A percentile compares a stretch with the other conserved stretches of the same genome.
Evolutionary conservation across 192 early-diverging fungal genomes (phyloP).

Genomic region (Coemansia sp.): DNA sequence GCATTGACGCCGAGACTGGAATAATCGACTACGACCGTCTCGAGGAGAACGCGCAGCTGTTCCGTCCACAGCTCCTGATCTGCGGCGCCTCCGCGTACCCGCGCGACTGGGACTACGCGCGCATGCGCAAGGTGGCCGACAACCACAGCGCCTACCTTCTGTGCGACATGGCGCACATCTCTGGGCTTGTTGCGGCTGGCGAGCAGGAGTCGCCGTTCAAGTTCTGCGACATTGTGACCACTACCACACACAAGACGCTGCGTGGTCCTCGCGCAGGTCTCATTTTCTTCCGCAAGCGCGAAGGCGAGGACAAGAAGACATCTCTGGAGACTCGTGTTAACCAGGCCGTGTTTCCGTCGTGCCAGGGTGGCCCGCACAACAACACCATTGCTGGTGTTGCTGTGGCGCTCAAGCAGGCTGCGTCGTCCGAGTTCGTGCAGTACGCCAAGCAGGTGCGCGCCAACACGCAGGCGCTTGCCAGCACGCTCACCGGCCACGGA

Average conservation of each 20-base stretch:
- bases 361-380: slow-evolving; percentile 99
- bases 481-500: slow-evolving; percentile 72
- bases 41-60: slow-evolving; percentile 89
- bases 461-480: slow-evolving; percentile 87
- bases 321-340: slow-evolving; percentile 94
- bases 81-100: slow-evolving; percentile 99
- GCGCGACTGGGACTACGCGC: slow-evolving; percentile 98
- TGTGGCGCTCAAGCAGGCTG: slow-evolving; percentile 97
- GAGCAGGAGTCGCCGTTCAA: slow-evolving; percentile 95
- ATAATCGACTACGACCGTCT: slow-evolving; percentile 93
- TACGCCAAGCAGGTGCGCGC: slow-evolving; percentile 96
- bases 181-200: slow-evolving; percentile 88
- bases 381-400: slow-evolving; percentile 99
- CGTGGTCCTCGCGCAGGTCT: slow-evolving; percentile 99
- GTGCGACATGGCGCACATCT: slow-evolving; percentile 99
- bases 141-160: slow-evolving; percentile 94
- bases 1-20: slow-evolving; percentile 85
- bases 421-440: slow-evolving; percentile 86
- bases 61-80: slow-evolving; percentile 97
- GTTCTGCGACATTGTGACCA: slow-evolving; percentile 98
- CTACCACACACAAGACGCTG: slow-evolving; percentile 99
- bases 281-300: slow-evolving; percentile 93
- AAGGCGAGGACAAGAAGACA: slow-evolving; percentile 71
- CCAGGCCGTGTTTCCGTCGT: slow-evolving; percentile 99
- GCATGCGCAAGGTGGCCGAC: slow-evolving; percentile 96